Percentiles rank a stretch among this genome's conserved stretches.
These are phyloP conservation scores for Ophiobolus disseminans DNA, from an alignment of 2,329 filamentous ascomycete species.

Conservation along the genomic window DNA sequence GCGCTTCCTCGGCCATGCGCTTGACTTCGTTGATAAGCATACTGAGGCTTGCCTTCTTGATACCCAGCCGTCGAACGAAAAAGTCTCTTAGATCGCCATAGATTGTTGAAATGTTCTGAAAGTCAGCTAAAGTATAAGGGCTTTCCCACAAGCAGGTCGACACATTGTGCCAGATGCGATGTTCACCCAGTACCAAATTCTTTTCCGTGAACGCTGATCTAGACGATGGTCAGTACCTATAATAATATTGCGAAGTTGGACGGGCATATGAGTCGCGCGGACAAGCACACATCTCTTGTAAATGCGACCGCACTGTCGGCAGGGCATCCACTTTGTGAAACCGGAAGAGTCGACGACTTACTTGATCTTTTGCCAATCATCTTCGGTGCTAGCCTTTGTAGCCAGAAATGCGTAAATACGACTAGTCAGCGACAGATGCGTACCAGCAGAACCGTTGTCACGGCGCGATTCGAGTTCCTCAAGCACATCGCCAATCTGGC, in stretches of 20 bases:
- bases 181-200: conserved; percentile 10
- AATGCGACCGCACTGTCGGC: no score
- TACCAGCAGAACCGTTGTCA: not conserved
- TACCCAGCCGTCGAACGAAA: conserved; percentile 8
- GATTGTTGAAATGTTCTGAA: conserved; percentile 12
- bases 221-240: not conserved
- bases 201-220: conserved; percentile 12
- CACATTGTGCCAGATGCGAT: conserved; percentile 14
- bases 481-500: not conserved
- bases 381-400: not conserved
- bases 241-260: no score
- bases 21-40: conserved; percentile 25
- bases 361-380: conserved; percentile 6
- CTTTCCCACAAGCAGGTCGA: conserved; percentile 21
- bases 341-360: no score
- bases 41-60: conserved; percentile 19
- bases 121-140: conserved; percentile 15
- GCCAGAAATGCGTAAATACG: conserved; percentile 5
- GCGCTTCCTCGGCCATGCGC: conserved; percentile 8
- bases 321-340: no score
- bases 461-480: conserved; percentile 1
- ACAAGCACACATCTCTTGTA: no score
- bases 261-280: no score
- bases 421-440: not conserved
- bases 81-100: conserved; percentile 14